Percentiles rank a stretch among this genome's conserved stretches.
These are phyloP conservation scores for Lunasporangiospora selenospora DNA, from an alignment of 192 early-diverging fungal species.

Conservation along the genomic window DNA sequence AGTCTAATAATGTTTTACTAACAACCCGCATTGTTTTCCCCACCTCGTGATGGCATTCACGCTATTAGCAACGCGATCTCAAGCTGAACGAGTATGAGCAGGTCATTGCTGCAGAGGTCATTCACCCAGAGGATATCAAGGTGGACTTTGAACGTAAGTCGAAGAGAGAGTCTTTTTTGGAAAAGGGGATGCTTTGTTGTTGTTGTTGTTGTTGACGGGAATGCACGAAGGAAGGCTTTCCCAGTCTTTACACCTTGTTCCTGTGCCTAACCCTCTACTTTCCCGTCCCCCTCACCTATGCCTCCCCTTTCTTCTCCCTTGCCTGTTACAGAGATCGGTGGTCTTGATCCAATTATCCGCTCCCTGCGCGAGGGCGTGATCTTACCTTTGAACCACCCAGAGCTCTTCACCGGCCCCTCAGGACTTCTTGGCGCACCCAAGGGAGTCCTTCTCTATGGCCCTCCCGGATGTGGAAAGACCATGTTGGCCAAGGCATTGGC, in stretches of 20 bases:
- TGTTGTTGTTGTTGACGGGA: conserved; percentile 3
- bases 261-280: conserved; percentile 12
- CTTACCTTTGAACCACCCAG: conserved; percentile 92
- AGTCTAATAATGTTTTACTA: too few species aligned
- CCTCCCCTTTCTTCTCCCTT: background rate
- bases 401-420: conserved; percentile 85
- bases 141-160: conserved; percentile 80
- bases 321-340: conserved; percentile 77
- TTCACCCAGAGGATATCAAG: conserved; percentile 89
- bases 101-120: conserved; percentile 93
- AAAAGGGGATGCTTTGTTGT: conserved; percentile 6
- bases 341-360: conserved; percentile 91
- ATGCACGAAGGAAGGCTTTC: background rate
- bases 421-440: conserved; percentile 92
- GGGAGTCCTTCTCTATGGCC: conserved; percentile 95
- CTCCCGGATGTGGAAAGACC: conserved; percentile 97
- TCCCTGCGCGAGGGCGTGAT: conserved; percentile 95
- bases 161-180: background rate
- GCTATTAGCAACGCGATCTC: conserved; percentile 55
- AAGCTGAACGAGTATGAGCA: conserved; percentile 93
- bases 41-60: too few species aligned
- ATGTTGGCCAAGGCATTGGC: conserved; percentile 99
- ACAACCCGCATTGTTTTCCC: background rate
- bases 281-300: conserved; percentile 1
- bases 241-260: background rate